Evolutionary conservation across 768 basidiomycete genomes (phyloP).

Genomic region (Tylopilus felleus): DNA sequence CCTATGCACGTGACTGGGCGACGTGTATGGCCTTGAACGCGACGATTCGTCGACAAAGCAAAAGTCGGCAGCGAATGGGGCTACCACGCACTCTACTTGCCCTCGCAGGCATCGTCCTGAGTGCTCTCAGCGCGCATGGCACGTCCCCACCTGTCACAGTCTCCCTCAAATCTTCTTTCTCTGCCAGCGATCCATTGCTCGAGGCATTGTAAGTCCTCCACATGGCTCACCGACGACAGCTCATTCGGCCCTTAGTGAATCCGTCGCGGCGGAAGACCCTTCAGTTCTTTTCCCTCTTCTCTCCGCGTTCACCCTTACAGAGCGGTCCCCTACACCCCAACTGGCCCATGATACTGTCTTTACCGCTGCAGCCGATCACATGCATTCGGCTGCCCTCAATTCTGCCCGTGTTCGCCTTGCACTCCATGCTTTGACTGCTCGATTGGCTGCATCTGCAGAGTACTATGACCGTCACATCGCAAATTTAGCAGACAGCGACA

Average conservation of each 20-base stretch:
- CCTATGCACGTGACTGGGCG: conserved; percentile 16
- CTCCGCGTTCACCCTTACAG: conserved; percentile 51
- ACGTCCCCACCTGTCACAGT: conserved; percentile 31
- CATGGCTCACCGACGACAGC: not conserved
- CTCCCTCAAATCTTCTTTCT: conserved; percentile 29
- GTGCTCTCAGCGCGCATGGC: conserved; percentile 15
- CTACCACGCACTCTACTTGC: conserved; percentile 14
- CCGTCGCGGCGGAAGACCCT: conserved; percentile 69
- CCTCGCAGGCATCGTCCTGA: conserved; percentile 15
- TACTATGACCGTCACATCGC: conserved; percentile 51
- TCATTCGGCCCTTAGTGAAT: conserved; percentile 57
- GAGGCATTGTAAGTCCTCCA: conserved; percentile 28
- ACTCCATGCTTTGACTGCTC: conserved; percentile 74
- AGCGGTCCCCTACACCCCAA: conserved; percentile 38
- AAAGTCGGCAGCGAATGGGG: not conserved
- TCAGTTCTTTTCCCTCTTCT: conserved; percentile 75
- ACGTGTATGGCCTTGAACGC: conserved; percentile 14
- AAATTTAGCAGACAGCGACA: conserved; percentile 22
- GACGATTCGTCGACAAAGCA: not conserved
- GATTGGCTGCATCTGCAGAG: conserved; percentile 80
- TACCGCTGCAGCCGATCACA: conserved; percentile 41
- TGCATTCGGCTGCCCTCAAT: conserved; percentile 47
- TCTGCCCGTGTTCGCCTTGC: conserved; percentile 71
- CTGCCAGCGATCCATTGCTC: conserved; percentile 25
- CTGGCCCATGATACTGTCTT: conserved; percentile 42